Conservation (phyloP, 2,329 filamentous ascomycete genomes). For the Microcyclospora pomicola region DNA sequence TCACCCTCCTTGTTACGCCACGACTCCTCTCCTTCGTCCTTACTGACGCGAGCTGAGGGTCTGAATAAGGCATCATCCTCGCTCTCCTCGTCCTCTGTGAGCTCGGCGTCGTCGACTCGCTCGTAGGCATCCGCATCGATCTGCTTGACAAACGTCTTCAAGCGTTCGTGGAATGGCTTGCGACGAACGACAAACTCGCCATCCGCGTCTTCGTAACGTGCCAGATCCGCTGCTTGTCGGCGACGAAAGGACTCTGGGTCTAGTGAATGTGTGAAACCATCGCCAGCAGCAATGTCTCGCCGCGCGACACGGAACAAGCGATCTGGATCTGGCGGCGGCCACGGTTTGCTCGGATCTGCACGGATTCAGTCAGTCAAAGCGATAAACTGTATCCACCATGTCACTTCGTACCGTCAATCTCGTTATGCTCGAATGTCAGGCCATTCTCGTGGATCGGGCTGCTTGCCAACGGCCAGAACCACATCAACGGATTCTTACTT, state of each 20-base stretch:
- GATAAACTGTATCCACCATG: slow-evolving; percentile 21
- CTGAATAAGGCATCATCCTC: slow-evolving; percentile 13
- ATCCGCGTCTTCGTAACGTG: slow-evolving; percentile 22
- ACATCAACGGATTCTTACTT: slow-evolving; percentile 47
- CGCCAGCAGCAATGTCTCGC: slow-evolving; percentile 10
- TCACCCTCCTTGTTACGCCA: slow-evolving; percentile 71
- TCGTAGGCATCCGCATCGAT: slow-evolving; percentile 7
- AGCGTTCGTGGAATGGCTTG: slow-evolving; percentile 29
- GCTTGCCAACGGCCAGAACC: slow-evolving; percentile 54
- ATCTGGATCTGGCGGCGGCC: slow-evolving; percentile 40
- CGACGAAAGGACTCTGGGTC: slow-evolving; percentile 40
- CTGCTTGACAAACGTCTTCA: slow-evolving; percentile 15
- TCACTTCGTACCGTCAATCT: slow-evolving; percentile 47
- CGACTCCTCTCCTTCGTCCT: slow-evolving; percentile 32
- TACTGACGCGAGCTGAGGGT: slow-evolving; percentile 2
- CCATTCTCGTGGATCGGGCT: slow-evolving; percentile 40
- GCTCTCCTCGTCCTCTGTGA: slow-evolving; percentile 29
- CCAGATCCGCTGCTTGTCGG: slow-evolving; percentile 39
- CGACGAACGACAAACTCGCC: slow-evolving; percentile 24
- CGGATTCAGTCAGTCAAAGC: slow-evolving; percentile 23
- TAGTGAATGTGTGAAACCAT: slow-evolving; percentile 27
- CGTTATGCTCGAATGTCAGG: slow-evolving; percentile 55
- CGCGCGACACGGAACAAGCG: slow-evolving; percentile 23
- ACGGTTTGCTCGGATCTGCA: slow-evolving; percentile 25
- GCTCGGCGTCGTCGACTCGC: slow-evolving; percentile 19